phyloP scores from a whole-genome alignment of 257 asterid genomes.

The Solanum tarapatanum region DNA sequence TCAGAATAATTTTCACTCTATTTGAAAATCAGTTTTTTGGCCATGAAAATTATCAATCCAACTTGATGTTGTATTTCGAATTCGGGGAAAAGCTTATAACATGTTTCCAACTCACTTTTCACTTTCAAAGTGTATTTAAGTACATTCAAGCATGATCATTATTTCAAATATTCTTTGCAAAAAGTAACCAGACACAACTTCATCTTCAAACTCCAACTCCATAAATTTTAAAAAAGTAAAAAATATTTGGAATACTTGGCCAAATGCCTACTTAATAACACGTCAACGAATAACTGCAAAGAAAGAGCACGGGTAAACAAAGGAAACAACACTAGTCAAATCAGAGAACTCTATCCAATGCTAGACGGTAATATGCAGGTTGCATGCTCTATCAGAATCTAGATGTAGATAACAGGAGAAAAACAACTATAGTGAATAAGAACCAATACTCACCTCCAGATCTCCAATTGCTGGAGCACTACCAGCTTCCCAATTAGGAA shows the following conservation, averaged over 20 bases:
- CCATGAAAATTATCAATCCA: not conserved
- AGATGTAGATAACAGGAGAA: not conserved
- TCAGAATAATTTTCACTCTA: not conserved
- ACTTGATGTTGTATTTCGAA: not conserved
- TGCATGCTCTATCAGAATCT: not conserved
- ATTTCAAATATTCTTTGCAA: not conserved
- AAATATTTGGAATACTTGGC: not conserved
- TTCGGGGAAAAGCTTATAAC: not conserved
- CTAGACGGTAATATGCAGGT: not conserved
- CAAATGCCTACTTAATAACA: not conserved
- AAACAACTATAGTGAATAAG: not conserved
- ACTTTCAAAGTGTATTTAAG: not conserved
- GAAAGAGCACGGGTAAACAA: not conserved
- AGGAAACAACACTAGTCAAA: not conserved
- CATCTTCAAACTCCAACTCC: not conserved
- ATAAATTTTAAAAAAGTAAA: not conserved
- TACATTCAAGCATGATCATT: not conserved
- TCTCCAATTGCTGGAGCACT: constrained; percentile 77
- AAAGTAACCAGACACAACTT: not conserved
- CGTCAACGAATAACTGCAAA: not conserved
- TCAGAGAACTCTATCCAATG: not conserved
- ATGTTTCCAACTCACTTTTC: not conserved
- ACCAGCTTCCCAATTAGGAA: constrained; percentile 53
- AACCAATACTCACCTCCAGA: constrained; percentile 54
- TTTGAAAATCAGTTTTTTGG: not conserved